Evolutionary conservation across 2,329 filamentous ascomycete species (phyloP).

Genomic region (Aotearoamyces nothofagi): DNA sequence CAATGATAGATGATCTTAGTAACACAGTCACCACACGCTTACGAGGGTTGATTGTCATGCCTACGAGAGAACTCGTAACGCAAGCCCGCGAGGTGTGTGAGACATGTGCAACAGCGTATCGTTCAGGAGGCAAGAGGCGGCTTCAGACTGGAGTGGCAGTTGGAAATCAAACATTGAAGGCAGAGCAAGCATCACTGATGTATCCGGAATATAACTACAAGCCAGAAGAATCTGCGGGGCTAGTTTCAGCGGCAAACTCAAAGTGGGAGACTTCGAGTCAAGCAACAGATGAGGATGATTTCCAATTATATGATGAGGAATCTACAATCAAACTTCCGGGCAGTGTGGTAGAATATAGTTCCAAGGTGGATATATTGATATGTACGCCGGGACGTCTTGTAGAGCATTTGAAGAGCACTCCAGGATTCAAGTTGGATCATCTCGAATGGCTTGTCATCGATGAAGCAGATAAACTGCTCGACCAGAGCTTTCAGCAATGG

Average conservation of each 20-base stretch:
- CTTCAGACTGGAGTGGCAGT: slow-evolving; percentile 71
- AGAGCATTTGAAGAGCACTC: slow-evolving; percentile 74
- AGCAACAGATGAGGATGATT: slow-evolving; percentile 25
- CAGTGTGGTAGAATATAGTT: slow-evolving; percentile 49
- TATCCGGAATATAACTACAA: slow-evolving; percentile 55
- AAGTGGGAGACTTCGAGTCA: slow-evolving; percentile 31
- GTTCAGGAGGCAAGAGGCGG: slow-evolving; percentile 40
- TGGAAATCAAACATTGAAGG: slow-evolving; percentile 60
- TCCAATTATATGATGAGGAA: slow-evolving; percentile 19
- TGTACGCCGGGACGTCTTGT: slow-evolving; percentile 86
- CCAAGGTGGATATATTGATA: slow-evolving; percentile 75
- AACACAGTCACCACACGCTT: slow-evolving; percentile 48
- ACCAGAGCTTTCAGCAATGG: slow-evolving; percentile 91
- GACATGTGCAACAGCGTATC: slow-evolving; percentile 49
- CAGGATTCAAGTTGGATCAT: slow-evolving; percentile 63
- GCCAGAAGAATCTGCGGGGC: slow-evolving; percentile 37
- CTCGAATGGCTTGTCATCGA: slow-evolving; percentile 85
- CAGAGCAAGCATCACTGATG: slow-evolving; percentile 46
- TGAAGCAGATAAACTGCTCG: slow-evolving; percentile 82
- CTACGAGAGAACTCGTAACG: slow-evolving; percentile 77
- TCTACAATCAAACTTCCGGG: slow-evolving; percentile 30
- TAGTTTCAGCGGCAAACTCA: slow-evolving; percentile 22
- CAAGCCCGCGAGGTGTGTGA: slow-evolving; percentile 73
- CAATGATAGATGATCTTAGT: slow-evolving; percentile 65
- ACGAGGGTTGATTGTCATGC: slow-evolving; percentile 71